Conservation (phyloP, 345 rosid genomes). For the Citrus medica region DNA sequence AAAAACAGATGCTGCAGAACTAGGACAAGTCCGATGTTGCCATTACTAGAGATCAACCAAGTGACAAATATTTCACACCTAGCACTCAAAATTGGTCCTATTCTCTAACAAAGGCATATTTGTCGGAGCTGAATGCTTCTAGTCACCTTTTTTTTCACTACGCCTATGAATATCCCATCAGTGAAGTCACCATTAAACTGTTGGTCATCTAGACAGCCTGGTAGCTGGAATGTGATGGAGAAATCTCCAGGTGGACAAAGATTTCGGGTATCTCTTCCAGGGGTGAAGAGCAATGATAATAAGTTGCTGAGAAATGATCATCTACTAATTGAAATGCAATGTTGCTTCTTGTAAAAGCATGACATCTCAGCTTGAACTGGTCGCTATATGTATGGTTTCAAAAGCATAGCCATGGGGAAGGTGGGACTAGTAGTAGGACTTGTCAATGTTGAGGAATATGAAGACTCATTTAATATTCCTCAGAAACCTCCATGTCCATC, state of each 20-base stretch:
- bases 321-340: not conserved
- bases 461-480: slow-evolving; percentile 20
- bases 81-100: not conserved
- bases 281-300: slow-evolving; percentile 62
- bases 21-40: too few species aligned
- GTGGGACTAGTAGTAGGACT: not conserved
- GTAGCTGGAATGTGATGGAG: slow-evolving; percentile 59
- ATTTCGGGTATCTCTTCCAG: slow-evolving; percentile 63
- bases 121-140: not conserved
- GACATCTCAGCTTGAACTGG: slow-evolving; percentile 6
- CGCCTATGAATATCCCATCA: slow-evolving; percentile 65
- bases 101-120: not conserved
- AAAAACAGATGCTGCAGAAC: too few species aligned
- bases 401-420: not conserved
- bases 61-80: not conserved
- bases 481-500: slow-evolving; percentile 56
- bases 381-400: not conserved
- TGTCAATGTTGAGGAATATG: not conserved
- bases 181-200: slow-evolving; percentile 42
- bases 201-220: slow-evolving; percentile 64
- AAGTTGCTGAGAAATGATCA: slow-evolving; percentile 37
- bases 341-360: not conserved
- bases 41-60: not conserved
- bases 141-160: slow-evolving; percentile 53
- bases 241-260: slow-evolving; percentile 72